These are phyloP conservation scores for Halophytophthora batemanensis DNA, from an alignment of 352 stramenopile species.

Conservation along the genomic window DNA sequence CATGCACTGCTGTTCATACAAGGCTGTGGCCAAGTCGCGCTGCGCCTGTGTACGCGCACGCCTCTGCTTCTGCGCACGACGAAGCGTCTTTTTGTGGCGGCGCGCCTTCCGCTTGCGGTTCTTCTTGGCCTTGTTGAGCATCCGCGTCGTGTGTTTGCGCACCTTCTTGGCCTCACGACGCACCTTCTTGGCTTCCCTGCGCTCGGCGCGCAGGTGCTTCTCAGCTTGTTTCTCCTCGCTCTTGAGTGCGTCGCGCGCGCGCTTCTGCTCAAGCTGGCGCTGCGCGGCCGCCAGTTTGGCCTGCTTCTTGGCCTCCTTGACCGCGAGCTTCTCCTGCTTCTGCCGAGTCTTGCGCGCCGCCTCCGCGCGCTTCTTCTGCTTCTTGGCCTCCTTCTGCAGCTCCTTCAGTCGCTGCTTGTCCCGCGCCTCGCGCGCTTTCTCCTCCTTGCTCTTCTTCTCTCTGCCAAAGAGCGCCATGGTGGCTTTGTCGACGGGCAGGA, in stretches of 20 bases:
- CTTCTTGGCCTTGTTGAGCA: constrained; percentile 23
- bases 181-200: constrained; percentile 18
- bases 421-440: constrained; percentile 12
- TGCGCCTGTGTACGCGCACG: background rate
- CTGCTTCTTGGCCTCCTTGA: constrained; percentile 16
- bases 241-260: background rate
- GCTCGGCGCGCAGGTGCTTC: constrained; percentile 6
- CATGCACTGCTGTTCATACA: too few relatives aligned
- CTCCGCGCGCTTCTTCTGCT: constrained; percentile 13
- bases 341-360: constrained; percentile 17
- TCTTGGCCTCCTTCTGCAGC: constrained; percentile 25
- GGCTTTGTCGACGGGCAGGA: background rate
- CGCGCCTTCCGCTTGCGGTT: constrained; percentile 9
- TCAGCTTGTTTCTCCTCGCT: constrained; percentile 3
- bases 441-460: constrained; percentile 20
- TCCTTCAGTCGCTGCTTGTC: constrained; percentile 17
- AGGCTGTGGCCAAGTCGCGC: background rate
- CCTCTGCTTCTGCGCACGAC: constrained; percentile 3
- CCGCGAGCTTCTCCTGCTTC: constrained; percentile 13
- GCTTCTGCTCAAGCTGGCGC: background rate
- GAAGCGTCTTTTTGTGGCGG: constrained; percentile 4
- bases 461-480: constrained; percentile 26
- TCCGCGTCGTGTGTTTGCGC: constrained; percentile 13
- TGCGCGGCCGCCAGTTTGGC: constrained; percentile 14
- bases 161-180: constrained; percentile 17